These are phyloP conservation scores for Lyophyllum semitale DNA, from an alignment of 768 basidiomycete species.

Conservation along the genomic window DNA sequence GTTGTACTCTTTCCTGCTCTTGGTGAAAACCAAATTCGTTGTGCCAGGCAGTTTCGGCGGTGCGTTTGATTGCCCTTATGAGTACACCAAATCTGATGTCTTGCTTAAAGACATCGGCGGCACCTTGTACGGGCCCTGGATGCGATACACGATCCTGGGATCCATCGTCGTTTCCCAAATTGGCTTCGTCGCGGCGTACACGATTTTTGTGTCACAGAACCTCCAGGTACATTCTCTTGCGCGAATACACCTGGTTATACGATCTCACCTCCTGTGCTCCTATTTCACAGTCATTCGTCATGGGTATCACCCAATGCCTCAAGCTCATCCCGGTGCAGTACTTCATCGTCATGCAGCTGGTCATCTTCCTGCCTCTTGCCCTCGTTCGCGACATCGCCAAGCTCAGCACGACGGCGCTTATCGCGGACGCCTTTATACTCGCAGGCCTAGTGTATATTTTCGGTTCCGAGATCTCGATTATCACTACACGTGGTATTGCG, in stretches of 20 bases:
- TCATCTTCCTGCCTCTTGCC: constrained; percentile 88
- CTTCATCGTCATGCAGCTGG: constrained; percentile 81
- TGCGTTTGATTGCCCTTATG: constrained; percentile 32
- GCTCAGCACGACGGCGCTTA: constrained; percentile 85
- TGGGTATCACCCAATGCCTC: constrained; percentile 77
- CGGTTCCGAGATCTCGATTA: constrained; percentile 74
- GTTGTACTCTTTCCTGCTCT: constrained; percentile 89
- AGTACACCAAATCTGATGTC: background rate
- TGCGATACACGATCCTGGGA: constrained; percentile 85
- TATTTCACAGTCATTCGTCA: constrained; percentile 69
- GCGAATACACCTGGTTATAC: background rate
- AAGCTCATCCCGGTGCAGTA: constrained; percentile 68
- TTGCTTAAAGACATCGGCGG: constrained; percentile 83
- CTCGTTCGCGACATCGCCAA: constrained; percentile 94
- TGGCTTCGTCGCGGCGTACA: constrained; percentile 89
- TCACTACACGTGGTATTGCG: constrained; percentile 70
- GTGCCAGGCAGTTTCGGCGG: constrained; percentile 95
- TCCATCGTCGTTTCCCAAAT: constrained; percentile 90
- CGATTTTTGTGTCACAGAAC: constrained; percentile 94
- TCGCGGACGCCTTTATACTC: constrained; percentile 95
- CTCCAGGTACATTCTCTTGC: constrained; percentile 45
- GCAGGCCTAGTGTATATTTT: constrained; percentile 87
- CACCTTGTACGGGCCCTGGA: constrained; percentile 85
- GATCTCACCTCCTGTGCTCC: background rate
- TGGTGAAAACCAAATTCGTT: constrained; percentile 84